Base-by-base conservation (phyloP, 2,329 filamentous ascomycete genomes). In the Phialocephala subalpina region DNA sequence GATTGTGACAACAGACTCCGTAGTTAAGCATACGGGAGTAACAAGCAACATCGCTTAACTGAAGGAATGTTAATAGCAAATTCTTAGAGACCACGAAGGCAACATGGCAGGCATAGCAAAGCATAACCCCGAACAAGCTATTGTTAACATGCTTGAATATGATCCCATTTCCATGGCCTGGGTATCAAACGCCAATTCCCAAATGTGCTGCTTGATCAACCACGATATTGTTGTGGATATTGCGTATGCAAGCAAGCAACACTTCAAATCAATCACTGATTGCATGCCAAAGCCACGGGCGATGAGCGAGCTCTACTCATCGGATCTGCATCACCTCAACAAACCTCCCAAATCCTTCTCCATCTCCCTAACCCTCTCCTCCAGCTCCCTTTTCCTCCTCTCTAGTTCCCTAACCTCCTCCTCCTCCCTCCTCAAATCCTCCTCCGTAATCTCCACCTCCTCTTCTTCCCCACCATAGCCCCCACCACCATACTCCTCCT, bases 371-470 rank as follows among this genome's bases (percentile, higher is more conserved):
- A 92, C 87, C 38, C 88, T 82, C 25, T 86, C 85, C 73, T 91
- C 89, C 14, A 92, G 77, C 7, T 78, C 80, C 60, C 80, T 83
- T 79, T 91, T 92, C 78, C 85, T 90, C 66, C 77, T 78, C 75
- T 92, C 90, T 40, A 92, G 78, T 67, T 87, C 86, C 65, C 80
- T 80, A 64, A 92, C 77, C 75, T 89, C 90, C 61, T 90, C 90
- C 74, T 94, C 91, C 74, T 93, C 91, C 66, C 82, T 82, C 69
- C 83, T 82, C 62, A 93, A 75, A 73, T 93, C 90, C 61, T 92
- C 90, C 69, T 91, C 88, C 0, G 89, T 92, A 79, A 88, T 77
- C 45, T 81, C 80, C 42, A 78, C 77, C 27, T 80, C 78, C n/a
- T 74, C 76, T 33, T 76, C 77, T 25, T 77, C 78, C 7, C 71